Percentiles rank a stretch among this genome's conserved stretches.
phyloP scores from a whole-genome alignment of 2,329 filamentous ascomycete species.

The Leptosphaerulina australis region DNA sequence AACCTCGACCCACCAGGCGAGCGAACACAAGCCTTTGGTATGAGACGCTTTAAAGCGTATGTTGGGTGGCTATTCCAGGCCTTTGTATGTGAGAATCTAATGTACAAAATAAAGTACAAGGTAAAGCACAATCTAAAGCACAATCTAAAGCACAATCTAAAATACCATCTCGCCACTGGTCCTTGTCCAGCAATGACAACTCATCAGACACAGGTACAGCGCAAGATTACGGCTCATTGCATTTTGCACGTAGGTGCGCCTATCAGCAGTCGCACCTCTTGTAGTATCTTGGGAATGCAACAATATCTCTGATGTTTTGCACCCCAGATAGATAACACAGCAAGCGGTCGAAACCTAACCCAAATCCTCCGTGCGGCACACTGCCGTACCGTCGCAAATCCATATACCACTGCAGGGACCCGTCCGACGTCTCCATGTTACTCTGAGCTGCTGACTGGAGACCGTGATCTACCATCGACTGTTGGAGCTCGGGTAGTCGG shows the following conservation, averaged over 20 bases:
- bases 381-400: constrained; percentile 90
- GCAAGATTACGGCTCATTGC: constrained; percentile 1
- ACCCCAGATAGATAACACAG: constrained; percentile 83
- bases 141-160: no score
- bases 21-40: no score
- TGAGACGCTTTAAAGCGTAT: no score
- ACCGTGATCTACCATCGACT: constrained; percentile 73
- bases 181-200: not conserved
- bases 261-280: constrained; percentile 59
- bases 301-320: constrained; percentile 80
- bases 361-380: constrained; percentile 89
- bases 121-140: no score
- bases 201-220: not conserved
- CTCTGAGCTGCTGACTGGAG: constrained; percentile 53
- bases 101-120: constrained; percentile 9
- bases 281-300: constrained; percentile 80
- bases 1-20: constrained; percentile 3
- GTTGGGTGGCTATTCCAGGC: no score
- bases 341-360: constrained; percentile 85
- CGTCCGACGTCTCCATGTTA: constrained; percentile 27
- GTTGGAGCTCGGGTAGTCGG: constrained; percentile 68
- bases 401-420: constrained; percentile 77
- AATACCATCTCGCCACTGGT: not conserved
- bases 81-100: not conserved
- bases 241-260: constrained; percentile 1